Evolutionary conservation across 2,329 filamentous ascomycete genomes (phyloP), one percentile per base, ranked within the genome.

Genomic region (Claviceps humidiphila): DNA sequence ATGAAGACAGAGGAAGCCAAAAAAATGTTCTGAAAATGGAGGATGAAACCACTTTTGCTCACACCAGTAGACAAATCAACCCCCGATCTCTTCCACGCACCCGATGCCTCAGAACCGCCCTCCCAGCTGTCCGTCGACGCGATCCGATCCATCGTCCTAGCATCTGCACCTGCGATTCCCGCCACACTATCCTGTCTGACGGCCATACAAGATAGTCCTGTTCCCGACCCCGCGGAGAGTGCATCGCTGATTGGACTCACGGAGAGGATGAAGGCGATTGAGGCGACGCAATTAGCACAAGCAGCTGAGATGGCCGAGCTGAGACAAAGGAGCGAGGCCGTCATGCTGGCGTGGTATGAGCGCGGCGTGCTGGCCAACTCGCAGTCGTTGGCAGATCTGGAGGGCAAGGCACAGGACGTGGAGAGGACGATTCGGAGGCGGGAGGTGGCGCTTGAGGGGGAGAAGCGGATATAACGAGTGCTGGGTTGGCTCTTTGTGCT

Each of bases 321-420:
- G 63, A 76, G 80, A 63, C 76, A 69, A 56, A 76, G 75, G 57
- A 90, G 77, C 68, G 86, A 81, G 66, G 65, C 66, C 56, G 70
- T 78, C 24, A 68, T 89, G 54, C 76, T 83, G 57, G 68, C 73
- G 39, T 94, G 88, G 84, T 89, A 91, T 66, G 82, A 89, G 64
- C 71, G 79, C 24, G 80, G 81, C 3, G 74, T 93, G 44, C 70
- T 95, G 47, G 76, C 77, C 11, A 80, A 80, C 58, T 84, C 84
- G 0, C 78, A 81, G 58, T 77, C 78, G 53, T 83, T 89, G 70
- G 84, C 84, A 22, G 80, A 84, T 50, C 81, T 84, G 62, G 85
- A 94, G 67, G 75, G 78, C 38, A 74, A 85, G 49, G 66, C 90
- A 13, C 77, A 79, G 65, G 71, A 74, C 55, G 76, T 81, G 7